phyloP scores from a whole-genome alignment of 176 grass and related monocot species.

The Triticum urartu region DNA sequence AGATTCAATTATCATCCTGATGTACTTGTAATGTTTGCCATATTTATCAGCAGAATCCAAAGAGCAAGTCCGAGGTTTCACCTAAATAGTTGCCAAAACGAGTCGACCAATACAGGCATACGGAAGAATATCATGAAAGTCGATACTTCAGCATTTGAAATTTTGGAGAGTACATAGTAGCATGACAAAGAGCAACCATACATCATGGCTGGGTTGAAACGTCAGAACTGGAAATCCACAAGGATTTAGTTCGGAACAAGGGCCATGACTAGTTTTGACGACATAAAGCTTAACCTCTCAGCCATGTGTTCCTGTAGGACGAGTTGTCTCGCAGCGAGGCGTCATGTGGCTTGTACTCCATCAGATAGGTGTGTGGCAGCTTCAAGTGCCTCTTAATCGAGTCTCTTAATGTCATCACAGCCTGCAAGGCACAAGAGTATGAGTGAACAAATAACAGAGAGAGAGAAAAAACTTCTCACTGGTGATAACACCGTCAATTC shows the following conservation, averaged over 20 bases:
- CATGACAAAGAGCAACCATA: slow-evolving; percentile 18
- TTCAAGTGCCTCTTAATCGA: slow-evolving; percentile 98
- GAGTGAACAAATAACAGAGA: neutral
- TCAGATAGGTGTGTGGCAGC: slow-evolving; percentile 84
- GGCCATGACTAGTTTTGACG: neutral
- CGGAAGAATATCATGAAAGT: neutral
- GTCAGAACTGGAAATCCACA: neutral
- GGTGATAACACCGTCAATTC: neutral
- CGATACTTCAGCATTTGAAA: neutral
- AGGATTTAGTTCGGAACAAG: slow-evolving; percentile 11
- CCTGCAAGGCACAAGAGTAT: slow-evolving; percentile 37
- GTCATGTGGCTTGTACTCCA: slow-evolving; percentile 97
- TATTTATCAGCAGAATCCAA: neutral
- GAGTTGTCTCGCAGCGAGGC: slow-evolving; percentile 89
- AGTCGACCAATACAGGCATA: neutral
- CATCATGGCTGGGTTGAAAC: slow-evolving; percentile 8
- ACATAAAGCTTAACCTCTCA: slow-evolving; percentile 57
- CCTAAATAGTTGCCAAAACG: neutral
- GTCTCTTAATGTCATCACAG: slow-evolving; percentile 86
- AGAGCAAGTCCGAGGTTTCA: neutral
- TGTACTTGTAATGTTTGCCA: neutral
- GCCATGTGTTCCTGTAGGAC: slow-evolving; percentile 94
- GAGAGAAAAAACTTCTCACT: neutral
- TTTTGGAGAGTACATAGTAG: neutral
- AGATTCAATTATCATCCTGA: neutral